Evolutionary conservation across 495 filamentous ascomycete genomes (phyloP).

Genomic region (Tuber microsphaerosporum): DNA sequence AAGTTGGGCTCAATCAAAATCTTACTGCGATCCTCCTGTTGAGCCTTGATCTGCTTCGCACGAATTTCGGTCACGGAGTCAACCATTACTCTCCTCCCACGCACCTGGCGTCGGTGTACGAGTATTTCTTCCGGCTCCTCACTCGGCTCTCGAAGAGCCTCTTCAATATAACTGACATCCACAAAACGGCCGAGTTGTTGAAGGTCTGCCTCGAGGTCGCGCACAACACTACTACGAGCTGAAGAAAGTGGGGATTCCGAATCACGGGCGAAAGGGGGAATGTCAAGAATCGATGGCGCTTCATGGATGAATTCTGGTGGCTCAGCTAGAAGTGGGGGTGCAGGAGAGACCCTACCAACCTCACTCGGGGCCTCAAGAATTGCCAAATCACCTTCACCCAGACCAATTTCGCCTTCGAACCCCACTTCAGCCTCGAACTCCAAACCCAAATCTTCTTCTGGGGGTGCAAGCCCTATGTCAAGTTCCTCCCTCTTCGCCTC

Average conservation of each 20-base stretch:
- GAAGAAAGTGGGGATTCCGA: conserved; percentile 63
- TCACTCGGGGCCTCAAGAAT: conserved; percentile 17
- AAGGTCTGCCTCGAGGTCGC: conserved; percentile 55
- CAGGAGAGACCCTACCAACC: conserved; percentile 14
- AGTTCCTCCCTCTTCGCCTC: conserved; percentile 47
- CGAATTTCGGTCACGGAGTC: conserved; percentile 45
- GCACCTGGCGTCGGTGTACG: conserved; percentile 45
- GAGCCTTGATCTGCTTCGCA: conserved; percentile 59
- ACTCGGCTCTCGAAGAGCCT: conserved; percentile 50
- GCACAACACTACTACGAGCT: conserved; percentile 48
- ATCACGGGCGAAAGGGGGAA: conserved; percentile 47
- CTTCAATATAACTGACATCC: conserved; percentile 37
- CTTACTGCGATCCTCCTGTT: conserved; percentile 68
- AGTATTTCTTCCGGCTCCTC: conserved; percentile 55
- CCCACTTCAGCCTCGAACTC: conserved; percentile 55
- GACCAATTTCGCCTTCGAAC: conserved; percentile 43
- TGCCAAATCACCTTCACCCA: conserved; percentile 29
- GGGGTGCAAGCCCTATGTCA: conserved; percentile 44
- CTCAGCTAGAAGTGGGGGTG: conserved; percentile 4
- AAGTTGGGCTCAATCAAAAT: conserved; percentile 74
- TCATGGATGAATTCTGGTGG: conserved; percentile 11
- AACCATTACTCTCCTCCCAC: conserved; percentile 45
- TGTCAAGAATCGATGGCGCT: conserved; percentile 12
- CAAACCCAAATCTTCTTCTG: conserved; percentile 49
- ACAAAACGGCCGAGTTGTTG: conserved; percentile 48